These are phyloP conservation scores for Lindgomyces ingoldianus DNA, from an alignment of 495 filamentous ascomycete genomes.

Conservation along the genomic window DNA sequence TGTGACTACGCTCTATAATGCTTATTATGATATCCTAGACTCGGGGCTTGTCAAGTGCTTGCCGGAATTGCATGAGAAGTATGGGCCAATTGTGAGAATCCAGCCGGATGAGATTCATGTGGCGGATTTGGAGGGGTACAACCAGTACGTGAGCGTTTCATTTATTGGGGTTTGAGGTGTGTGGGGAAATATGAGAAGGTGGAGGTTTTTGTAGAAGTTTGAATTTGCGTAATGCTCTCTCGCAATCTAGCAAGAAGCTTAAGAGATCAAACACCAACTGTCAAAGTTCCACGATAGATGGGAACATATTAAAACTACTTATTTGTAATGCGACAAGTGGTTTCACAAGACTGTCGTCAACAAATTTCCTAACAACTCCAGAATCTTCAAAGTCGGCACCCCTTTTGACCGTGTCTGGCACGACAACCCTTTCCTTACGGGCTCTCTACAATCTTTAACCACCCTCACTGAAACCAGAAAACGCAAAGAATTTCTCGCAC, in stretches of 20 bases:
- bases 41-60: background rate
- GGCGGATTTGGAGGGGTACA: background rate
- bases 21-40: slow-evolving; percentile 4
- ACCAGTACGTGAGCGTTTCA: slow-evolving; percentile 2
- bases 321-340: too few species aligned
- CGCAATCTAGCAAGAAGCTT: too few species aligned
- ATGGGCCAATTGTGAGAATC: background rate
- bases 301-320: too few species aligned
- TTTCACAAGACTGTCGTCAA: too few species aligned
- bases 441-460: background rate
- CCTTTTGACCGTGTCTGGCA: slow-evolving; percentile 15
- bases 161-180: too few species aligned
- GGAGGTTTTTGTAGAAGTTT: too few species aligned
- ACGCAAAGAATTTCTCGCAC: background rate
- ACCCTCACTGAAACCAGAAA: slow-evolving; percentile 8
- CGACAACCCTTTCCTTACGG: slow-evolving; percentile 17
- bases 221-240: too few species aligned
- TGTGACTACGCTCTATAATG: slow-evolving; percentile 10
- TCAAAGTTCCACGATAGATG: too few species aligned
- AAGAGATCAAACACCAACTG: too few species aligned
- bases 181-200: too few species aligned
- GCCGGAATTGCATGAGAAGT: slow-evolving; percentile 10
- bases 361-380: too few species aligned
- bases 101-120: slow-evolving; percentile 12
- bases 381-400: slow-evolving; percentile 11